Base-by-base conservation (phyloP, 1,284 basidiomycete genomes). In the Trametes sp. region DNA sequence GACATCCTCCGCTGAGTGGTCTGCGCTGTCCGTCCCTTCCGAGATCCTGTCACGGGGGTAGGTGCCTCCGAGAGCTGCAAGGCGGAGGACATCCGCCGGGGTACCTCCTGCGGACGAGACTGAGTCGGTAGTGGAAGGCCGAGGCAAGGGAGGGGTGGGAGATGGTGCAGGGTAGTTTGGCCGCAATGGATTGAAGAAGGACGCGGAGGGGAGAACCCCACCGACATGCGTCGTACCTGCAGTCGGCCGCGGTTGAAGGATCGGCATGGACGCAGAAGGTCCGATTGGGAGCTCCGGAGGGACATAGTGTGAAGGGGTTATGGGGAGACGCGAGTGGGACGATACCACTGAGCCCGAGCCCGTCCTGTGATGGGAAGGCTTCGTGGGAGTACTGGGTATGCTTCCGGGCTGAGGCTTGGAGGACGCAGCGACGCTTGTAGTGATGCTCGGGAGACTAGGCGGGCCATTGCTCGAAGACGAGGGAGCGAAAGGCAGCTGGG, bases 161-260 rank as follows among this genome's bases (percentile, higher is more conserved):
- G 73, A 64, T 33, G 73, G 55, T 54, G 71, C 80, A 66, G 54
- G 78, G 51, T 80, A 80, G 31, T 73, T 76, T 0, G 87, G 90
- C 54, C 86, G 80, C 11, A 85, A 84, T 5, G 90, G 89, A 29
- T 82, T 84, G 71, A 92, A 93, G 77, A 93, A 92, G 7, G 87
- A 87, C 11, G 88, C 84, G 21, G 90, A 85, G 26, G 90, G 90
- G 58, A 87, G 85, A 23, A 92, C 88, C 29, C 90, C 91, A 46
- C 87, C 85, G 19, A 87, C 86, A 74, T 92, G 88, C 0, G 89
- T 88, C 2, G 82, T 74, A 59, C 67, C 70, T 33, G 65, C 62
- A 28, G 67, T 60, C 45, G 72, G 65, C 19, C 73, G 70, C 13
- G 73, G 71, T 58, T 72, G 71, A 26, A 69, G 62, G 10, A 69